A percentile compares a stretch with the other conserved stretches of the same genome.
Conservation (phyloP, 495 filamentous ascomycete genomes). For the Saxophila tyrrhenica region DNA sequence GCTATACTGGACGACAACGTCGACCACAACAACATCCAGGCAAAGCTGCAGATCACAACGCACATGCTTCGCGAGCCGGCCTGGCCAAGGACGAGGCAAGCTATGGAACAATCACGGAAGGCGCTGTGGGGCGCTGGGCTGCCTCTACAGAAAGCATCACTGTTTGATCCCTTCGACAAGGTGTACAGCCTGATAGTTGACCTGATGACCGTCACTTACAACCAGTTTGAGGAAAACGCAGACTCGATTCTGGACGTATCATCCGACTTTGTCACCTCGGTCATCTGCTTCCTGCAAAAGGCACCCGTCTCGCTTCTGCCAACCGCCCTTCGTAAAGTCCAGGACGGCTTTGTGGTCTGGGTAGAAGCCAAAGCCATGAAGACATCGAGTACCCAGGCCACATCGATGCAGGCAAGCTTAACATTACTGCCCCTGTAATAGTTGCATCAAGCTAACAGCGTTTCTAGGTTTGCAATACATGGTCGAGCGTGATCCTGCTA, state of each 20-base stretch:
- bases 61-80: constrained; percentile 11
- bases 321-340: constrained; percentile 40
- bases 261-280: constrained; percentile 24
- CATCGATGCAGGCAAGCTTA: background rate
- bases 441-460: too few relatives aligned
- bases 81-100: constrained; percentile 31
- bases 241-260: background rate
- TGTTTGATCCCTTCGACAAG: constrained; percentile 49
- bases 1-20: constrained; percentile 4
- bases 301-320: constrained; percentile 28
- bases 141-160: constrained; percentile 28
- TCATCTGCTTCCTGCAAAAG: constrained; percentile 27
- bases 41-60: background rate
- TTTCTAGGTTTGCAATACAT: background rate
- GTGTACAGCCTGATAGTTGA: constrained; percentile 45
- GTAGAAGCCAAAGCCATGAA: constrained; percentile 38
- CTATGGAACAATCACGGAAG: constrained; percentile 45
- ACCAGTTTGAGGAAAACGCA: background rate
- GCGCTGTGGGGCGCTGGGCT: constrained; percentile 48
- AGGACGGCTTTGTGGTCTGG: constrained; percentile 50
- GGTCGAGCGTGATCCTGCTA: constrained; percentile 1
- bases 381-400: background rate
- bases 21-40: constrained; percentile 16
- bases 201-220: constrained; percentile 31
- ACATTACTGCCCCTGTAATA: too few relatives aligned